Base-by-base conservation (phyloP, 2,329 filamentous ascomycete species). In the Raffaelea albimanens region DNA sequence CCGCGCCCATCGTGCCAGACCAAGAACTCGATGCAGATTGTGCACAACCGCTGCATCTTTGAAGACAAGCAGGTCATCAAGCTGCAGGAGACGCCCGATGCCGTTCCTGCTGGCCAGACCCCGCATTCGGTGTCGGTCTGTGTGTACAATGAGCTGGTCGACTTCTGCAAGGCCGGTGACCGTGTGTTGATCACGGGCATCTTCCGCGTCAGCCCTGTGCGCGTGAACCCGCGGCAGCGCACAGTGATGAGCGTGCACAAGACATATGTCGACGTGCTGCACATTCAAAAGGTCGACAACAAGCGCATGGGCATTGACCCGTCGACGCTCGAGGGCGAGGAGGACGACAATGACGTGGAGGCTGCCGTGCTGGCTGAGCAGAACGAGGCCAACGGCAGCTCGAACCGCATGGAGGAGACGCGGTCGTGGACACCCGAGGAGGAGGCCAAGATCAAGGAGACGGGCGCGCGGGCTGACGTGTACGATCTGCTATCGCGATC, bases 11-110 rank as follows among this genome's bases (percentile, higher is more conserved):
- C 85, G 47, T 98, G 93, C 68, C 75, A 79, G 44, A 82, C 85
- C 47, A 85, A 83, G 62, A 97, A 98, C 67, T 95, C 91, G 2
- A 97, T 98, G 91, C 87, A 96, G 61, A 94, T 98, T 56, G 78
- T 97, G 19, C 93, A 98, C 71, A 98, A 98, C 66, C 83, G 93
- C 51, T 97, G 89, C 56, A 78, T 80, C 9, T 98, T 98, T 59
- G 85, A 90, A 47, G 93, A 98, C 64, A 98, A 98, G 71, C 93
- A 98, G 63, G 88, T 98, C 50, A 95, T 98, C 68, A 98, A 98
- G 65, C 74, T 98, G 38, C 93, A 98, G 66, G 93, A 98, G 66
- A 98, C 93, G 0, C 93, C 93, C 0, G 93, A 98, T 64, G 87
- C 82, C 34, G 85, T 98, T 18, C 93, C 93, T 43, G 85, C 95